These are phyloP conservation scores for Candida insectorum DNA, from an alignment of 805 yeast species.

Conservation along the genomic window DNA sequence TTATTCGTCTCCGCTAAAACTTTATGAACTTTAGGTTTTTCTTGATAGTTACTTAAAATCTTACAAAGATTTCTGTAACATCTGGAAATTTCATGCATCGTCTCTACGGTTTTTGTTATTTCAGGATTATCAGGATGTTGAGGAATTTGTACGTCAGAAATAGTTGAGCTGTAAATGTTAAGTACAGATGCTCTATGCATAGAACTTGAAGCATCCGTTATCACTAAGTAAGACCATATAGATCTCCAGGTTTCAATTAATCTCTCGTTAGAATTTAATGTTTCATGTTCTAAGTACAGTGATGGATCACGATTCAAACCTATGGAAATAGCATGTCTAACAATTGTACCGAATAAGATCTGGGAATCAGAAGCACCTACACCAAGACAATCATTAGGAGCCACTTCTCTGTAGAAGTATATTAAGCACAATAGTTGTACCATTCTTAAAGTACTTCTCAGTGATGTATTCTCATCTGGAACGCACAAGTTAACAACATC, in stretches of 20 bases:
- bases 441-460: conserved; percentile 30
- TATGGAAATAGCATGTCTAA: conserved; percentile 37
- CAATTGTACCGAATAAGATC: conserved; percentile 32
- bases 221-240: conserved; percentile 31
- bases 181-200: conserved; percentile 32
- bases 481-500: conserved; percentile 32
- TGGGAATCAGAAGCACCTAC: conserved; percentile 38
- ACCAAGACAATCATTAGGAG: conserved; percentile 43
- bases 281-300: conserved; percentile 24
- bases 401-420: conserved; percentile 32
- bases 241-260: conserved; percentile 32
- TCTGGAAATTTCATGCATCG: conserved; percentile 17
- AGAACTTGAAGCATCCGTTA: conserved; percentile 28
- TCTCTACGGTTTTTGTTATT: conserved; percentile 5
- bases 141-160: conserved; percentile 34
- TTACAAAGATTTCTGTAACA: conserved; percentile 27
- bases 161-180: conserved; percentile 22
- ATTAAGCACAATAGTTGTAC: conserved; percentile 33
- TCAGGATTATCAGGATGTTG: background rate
- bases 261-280: conserved; percentile 24
- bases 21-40: conserved; percentile 33
- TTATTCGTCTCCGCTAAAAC: conserved; percentile 32
- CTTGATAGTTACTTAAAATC: conserved; percentile 22
- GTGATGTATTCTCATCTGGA: conserved; percentile 25
- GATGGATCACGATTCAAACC: conserved; percentile 42